phyloP scores from a whole-genome alignment of 2,329 filamentous ascomycete genomes.

The Alternaria atra region DNA sequence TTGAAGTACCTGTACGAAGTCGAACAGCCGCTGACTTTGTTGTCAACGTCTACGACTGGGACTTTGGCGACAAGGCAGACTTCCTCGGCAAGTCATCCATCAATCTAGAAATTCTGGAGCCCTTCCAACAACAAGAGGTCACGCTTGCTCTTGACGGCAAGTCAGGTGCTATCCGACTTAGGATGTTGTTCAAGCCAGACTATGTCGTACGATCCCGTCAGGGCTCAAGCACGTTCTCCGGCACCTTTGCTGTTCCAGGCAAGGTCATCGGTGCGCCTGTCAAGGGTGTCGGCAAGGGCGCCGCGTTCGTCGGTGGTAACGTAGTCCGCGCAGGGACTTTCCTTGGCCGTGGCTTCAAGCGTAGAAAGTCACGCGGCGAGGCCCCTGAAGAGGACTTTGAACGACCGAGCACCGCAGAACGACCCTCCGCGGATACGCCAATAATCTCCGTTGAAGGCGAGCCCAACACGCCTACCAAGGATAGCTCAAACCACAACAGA shows the following conservation, averaged over 20 bases:
- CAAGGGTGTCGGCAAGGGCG: constrained; percentile 85
- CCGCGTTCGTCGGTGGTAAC: constrained; percentile 74
- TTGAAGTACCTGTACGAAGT: constrained; percentile 83
- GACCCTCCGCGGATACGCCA: constrained; percentile 41
- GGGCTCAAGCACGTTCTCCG: constrained; percentile 91
- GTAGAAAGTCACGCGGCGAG: constrained; percentile 68
- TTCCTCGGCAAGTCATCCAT: constrained; percentile 81
- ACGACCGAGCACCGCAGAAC: constrained; percentile 56
- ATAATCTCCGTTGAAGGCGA: constrained; percentile 45
- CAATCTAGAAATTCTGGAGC: constrained; percentile 80
- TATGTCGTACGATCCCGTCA: constrained; percentile 88
- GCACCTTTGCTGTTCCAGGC: constrained; percentile 85
- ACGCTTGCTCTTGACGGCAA: constrained; percentile 84
- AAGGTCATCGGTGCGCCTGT: constrained; percentile 96
- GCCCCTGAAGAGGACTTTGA: constrained; percentile 51
- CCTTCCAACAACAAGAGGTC: constrained; percentile 82
- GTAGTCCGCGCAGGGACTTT: constrained; percentile 92
- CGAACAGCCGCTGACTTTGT: constrained; percentile 85
- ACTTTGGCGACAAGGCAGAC: constrained; percentile 95
- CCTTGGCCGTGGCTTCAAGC: constrained; percentile 82
- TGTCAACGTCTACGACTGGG: constrained; percentile 90
- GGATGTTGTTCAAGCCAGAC: constrained; percentile 89
- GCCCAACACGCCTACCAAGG: constrained; percentile 16
- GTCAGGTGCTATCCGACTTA: constrained; percentile 81
- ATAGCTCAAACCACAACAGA: constrained; percentile 40